Evolutionary conservation across 2,329 filamentous ascomycete genomes (phyloP).

Genomic region (Aspergillus amoenus): DNA sequence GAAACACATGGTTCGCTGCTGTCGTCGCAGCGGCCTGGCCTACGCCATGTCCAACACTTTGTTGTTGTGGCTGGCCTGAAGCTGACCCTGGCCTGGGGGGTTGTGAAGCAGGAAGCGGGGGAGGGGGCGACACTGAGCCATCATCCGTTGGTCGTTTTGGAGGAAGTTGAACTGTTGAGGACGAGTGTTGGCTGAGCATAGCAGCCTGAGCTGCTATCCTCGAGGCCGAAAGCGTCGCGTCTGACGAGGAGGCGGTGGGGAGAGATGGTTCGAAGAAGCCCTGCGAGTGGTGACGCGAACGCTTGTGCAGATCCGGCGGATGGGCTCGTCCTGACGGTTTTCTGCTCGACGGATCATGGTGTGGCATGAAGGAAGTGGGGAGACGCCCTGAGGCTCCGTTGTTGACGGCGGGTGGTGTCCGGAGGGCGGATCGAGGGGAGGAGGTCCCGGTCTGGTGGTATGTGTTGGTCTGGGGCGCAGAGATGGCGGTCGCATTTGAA

Average conservation of each 20-base stretch:
- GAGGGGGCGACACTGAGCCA: constrained; percentile 30
- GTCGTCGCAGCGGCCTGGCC: constrained; percentile 56
- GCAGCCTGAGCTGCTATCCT: constrained; percentile 67
- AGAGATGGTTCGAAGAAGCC: constrained; percentile 68
- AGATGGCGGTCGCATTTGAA: constrained; percentile 40
- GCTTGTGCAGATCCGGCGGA: constrained; percentile 41
- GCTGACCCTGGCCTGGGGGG: constrained; percentile 20
- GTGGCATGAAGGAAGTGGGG: constrained; percentile 39
- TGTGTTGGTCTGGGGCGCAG: constrained; percentile 35
- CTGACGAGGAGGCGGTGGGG: constrained; percentile 51
- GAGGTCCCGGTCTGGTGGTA: constrained; percentile 17
- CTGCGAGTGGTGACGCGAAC: constrained; percentile 58
- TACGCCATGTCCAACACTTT: constrained; percentile 50
- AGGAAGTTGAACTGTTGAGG: constrained; percentile 34
- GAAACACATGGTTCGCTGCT: constrained; percentile 63
- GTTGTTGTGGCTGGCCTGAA: constrained; percentile 43
- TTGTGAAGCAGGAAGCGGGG: constrained; percentile 27
- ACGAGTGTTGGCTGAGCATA: constrained; percentile 53
- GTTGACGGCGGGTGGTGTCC: constrained; percentile 25
- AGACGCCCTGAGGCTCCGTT: constrained; percentile 36
- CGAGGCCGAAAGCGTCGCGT: constrained; percentile 55
- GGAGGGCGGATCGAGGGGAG: constrained; percentile 29
- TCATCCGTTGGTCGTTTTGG: constrained; percentile 56
- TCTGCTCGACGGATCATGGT: constrained; percentile 35
- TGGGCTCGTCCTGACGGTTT: constrained; percentile 40